Base-by-base conservation (phyloP, 345 rosid genomes). In the Sapria himalayana region DNA sequence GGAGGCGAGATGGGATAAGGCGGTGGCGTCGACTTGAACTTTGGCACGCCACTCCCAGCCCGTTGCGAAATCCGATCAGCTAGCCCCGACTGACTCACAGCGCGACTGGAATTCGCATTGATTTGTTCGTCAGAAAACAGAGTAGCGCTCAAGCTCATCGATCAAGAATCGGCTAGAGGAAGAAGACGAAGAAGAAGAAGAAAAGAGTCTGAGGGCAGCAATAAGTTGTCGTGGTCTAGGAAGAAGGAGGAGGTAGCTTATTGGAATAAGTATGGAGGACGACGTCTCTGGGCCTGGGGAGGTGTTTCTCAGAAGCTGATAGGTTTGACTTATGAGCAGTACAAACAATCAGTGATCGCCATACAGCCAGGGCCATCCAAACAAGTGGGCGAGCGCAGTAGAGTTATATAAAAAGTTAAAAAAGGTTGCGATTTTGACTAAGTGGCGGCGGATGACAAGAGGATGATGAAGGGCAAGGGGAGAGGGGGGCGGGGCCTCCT, bases 1-100 rank as follows among this genome's bases (percentile, higher is more conserved):
- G 73, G 80, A 14, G 82, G 78, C 37, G 98, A 76, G 41, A 85
- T 55, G 18, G 91, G 98, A 4, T 81, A 63, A 44, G 85, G 85
- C 4, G 89, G 89, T 2, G 75, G 69, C 33, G 65, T 62, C 9
- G 98, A 65, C 61, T 81, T 85, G 60, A 81, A 85, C 60, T 81
- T 85, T 0, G 93, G 96, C 2, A 81, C 70, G 41, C 78, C 85
- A 0, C 81, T 69, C 16, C 81, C 81, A 12, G 66, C 70, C 38
- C 68, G 55, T 47, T 77, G 78, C 0, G 61, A 68, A 32, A 66
- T 59, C 22, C 55, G 66, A 34, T 71, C 86, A 15, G 65, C 48
- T 7, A 49, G 37, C 9, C 71, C 54, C n/a, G 43, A 41, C 18
- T 48, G 45, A 21, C 12, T 29, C 19, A 12, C 16, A 18, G 19